These are phyloP conservation scores for Aspergillus haitiensis DNA, from an alignment of 495 filamentous ascomycete genomes.

Conservation along the genomic window DNA sequence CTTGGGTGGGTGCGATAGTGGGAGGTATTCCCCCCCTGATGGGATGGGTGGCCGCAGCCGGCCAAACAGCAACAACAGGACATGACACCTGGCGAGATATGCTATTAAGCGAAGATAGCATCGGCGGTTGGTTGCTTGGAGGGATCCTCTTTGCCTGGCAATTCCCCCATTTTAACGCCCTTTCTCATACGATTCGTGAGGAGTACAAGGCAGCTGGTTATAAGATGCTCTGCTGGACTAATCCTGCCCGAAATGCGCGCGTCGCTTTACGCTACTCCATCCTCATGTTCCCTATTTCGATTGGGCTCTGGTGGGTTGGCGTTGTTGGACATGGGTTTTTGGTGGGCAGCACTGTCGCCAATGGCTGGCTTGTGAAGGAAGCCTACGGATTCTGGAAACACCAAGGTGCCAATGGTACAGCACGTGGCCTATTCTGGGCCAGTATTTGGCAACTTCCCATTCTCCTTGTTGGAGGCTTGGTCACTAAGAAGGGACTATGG, in stretches of 20 bases:
- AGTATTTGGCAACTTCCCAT: slow-evolving; percentile 96
- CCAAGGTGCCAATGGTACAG: slow-evolving; percentile 76
- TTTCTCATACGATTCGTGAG: slow-evolving; percentile 82
- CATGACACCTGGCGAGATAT: slow-evolving; percentile 75
- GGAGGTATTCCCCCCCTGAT: slow-evolving; percentile 94
- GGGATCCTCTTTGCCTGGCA: slow-evolving; percentile 91
- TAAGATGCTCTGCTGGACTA: slow-evolving; percentile 86
- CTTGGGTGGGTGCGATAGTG: slow-evolving; percentile 91
- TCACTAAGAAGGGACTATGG: slow-evolving; percentile 95
- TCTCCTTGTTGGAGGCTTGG: slow-evolving; percentile 85
- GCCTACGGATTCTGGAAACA: slow-evolving; percentile 79
- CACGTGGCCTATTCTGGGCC: slow-evolving; percentile 90
- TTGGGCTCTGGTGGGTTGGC: slow-evolving; percentile 74
- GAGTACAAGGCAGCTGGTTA: slow-evolving; percentile 89
- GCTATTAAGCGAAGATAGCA: slow-evolving; percentile 64
- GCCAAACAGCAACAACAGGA: slow-evolving; percentile 74
- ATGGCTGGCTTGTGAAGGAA: slow-evolving; percentile 81
- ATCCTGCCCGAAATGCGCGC: slow-evolving; percentile 77
- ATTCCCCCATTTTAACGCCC: slow-evolving; percentile 94
- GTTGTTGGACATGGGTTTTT: slow-evolving; percentile 90
- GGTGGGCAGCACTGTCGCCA: slow-evolving; percentile 75
- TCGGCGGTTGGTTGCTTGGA: slow-evolving; percentile 89
- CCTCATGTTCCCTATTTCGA: slow-evolving; percentile 82
- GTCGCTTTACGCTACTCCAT: slow-evolving; percentile 89
- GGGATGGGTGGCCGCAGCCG: slow-evolving; percentile 95